A percentile compares a stretch with the other conserved stretches of the same genome.
phyloP scores from a whole-genome alignment of 1,284 basidiomycete species.

The Agroathelia rolfsii region DNA sequence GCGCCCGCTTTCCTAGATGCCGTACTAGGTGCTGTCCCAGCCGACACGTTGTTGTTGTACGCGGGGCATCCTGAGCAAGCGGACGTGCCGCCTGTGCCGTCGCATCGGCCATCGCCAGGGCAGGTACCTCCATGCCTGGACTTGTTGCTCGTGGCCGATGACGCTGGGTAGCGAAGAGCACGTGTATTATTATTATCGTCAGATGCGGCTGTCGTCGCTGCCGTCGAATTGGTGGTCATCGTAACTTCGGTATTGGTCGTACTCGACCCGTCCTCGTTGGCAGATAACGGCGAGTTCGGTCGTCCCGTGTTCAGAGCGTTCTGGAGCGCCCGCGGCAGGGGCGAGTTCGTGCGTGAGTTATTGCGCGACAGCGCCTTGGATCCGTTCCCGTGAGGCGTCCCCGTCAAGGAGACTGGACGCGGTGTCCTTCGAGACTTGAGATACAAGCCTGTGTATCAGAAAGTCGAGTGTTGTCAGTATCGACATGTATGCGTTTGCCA shows the following conservation, averaged over 20 bases:
- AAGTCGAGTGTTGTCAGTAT: slow-evolving; percentile 15
- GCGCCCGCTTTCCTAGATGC: no score
- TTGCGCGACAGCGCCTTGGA: no score
- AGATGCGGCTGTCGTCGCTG: slow-evolving; percentile 21
- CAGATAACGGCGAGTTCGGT: slow-evolving; percentile 6
- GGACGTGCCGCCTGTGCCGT: slow-evolving; percentile 86
- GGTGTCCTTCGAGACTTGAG: slow-evolving; percentile 57
- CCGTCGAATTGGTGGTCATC: slow-evolving; percentile 15
- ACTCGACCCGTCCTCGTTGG: slow-evolving; percentile 9
- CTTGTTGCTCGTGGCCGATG: slow-evolving; percentile 19
- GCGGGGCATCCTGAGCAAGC: slow-evolving; percentile 91
- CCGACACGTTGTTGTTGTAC: slow-evolving; percentile 69
- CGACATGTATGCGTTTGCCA: slow-evolving; percentile 10
- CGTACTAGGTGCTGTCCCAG: slow-evolving; percentile 14
- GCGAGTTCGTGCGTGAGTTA: no score
- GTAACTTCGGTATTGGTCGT: slow-evolving; percentile 6
- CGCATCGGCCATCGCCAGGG: slow-evolving; percentile 90
- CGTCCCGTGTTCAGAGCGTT: no score
- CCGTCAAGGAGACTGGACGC: slow-evolving; percentile 38
- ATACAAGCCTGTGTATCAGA: slow-evolving; percentile 45
- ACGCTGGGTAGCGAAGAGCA: slow-evolving; percentile 20
- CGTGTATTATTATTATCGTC: slow-evolving; percentile 15
- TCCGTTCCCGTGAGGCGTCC: slow-evolving; percentile 27
- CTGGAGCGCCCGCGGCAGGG: no score
- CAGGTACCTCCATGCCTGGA: slow-evolving; percentile 60